Evolutionary conservation across 495 filamentous ascomycete genomes (phyloP), one percentile per base, ranked within the genome.

Genomic region (Trichoderma erinaceum): DNA sequence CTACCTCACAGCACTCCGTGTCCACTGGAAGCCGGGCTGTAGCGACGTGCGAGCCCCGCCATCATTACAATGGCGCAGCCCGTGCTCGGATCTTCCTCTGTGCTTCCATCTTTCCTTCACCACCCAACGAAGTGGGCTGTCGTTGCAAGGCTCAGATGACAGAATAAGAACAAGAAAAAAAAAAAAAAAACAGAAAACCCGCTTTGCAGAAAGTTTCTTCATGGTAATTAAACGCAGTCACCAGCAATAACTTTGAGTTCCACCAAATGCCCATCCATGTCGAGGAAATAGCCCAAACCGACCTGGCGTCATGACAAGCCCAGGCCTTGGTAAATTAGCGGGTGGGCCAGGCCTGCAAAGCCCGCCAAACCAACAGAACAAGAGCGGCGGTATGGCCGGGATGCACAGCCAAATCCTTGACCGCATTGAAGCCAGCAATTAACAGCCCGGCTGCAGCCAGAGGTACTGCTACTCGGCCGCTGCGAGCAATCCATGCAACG

Each of bases 271-370:
- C 25, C 16, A 61, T 21, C 56, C 56, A 16, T 29, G 56, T 61
- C 56, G 56, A 29, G 16, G 11, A 61, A 6, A 61, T 61, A 29
- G 12, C 56, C 56, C 56, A 25, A 61, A 61, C 11, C 12, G 56
- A 29, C 27, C 56, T 61, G 56, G 56, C 48, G 56, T 12, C 25
- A 38, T 38, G 35, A 38, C 35, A 38, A 5, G 35, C 35, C 35
- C 35, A 38, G 35, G 35, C n/a, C 25, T 25, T 61, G 56, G 56
- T 32, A 29, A 61, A 61, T 61, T 23, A 61, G 56, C 56, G 56
- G 56, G 56, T 61, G 56, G 56, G 27, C 56, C 56, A 61, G 56
- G 56, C 56, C 56, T 61, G 56, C 23, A 32, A 4, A 32, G n/a
- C 23, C 56, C 56, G 16, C 56, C 56, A 52, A 23, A 21, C 56